Evolutionary conservation across 495 filamentous ascomycete species (phyloP), one percentile per base, ranked within the genome.

Genomic region (Aspergillus cavernicola): DNA sequence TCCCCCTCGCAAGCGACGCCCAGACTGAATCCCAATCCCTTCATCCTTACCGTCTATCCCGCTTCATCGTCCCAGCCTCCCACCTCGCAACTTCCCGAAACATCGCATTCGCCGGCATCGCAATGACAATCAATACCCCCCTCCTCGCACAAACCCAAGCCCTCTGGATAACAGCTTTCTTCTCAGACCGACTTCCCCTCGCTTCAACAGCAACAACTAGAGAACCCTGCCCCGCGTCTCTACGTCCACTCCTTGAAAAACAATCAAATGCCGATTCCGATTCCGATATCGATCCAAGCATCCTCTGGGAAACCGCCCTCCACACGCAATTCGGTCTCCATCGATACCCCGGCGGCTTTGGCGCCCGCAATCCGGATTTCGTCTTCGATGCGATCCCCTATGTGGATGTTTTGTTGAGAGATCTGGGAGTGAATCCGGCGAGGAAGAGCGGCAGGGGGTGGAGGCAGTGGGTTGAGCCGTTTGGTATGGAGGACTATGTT

Each of bases 311-410:
- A 56, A 84, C 84, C 0, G 73, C 81, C 12, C 66, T 92, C 50
- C 74, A 84, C 60, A 79, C 77, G 16, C 80, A 87, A 10, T 91
- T 85, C 58, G 83, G 86, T 0, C 78, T 78, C 53, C 87, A 83
- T 80, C 71, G 88, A 8, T 86, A 84, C 57, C 84, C 84, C 0
- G 76, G 72, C 2, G 87, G 86, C 2, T 82, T 79, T 49, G 87
- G 85, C 0, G 66, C 66, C 18, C 75, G 80, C 51, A 82, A 81
- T 52, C 85, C 85, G 0, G 87, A 89, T 59, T 81, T 89, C 51
- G 83, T 87, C 42, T 91, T 90, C 60, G 88, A 93, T 64, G 79
- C 76, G 2, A 56, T 91, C 37, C 85, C 89, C n/a, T 95, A 92
- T 60, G 63, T 90, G 3, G 89, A 92, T 67, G 55, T 89, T 56